These are phyloP conservation scores for Pestalotiopsis sp. DNA, from an alignment of 2,329 filamentous ascomycete species.

Conservation along the genomic window DNA sequence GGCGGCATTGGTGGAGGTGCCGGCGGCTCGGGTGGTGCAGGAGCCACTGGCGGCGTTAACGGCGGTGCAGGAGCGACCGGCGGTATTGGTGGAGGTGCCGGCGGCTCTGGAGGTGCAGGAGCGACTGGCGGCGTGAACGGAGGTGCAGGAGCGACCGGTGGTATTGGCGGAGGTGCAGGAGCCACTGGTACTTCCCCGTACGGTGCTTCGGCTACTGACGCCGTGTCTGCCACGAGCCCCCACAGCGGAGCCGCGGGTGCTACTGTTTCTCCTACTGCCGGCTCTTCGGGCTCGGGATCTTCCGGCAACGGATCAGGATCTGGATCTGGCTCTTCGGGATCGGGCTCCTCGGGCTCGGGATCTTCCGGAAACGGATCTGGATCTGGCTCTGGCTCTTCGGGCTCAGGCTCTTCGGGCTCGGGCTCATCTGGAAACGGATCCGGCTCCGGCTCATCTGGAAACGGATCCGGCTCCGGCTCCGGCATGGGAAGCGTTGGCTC, in stretches of 20 bases:
- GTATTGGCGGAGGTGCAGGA: neutral
- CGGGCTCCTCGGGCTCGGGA: neutral
- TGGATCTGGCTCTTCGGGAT: neutral
- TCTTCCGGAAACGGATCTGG: neutral
- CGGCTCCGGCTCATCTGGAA: neutral
- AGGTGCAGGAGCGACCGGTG: no score
- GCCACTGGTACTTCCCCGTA: neutral
- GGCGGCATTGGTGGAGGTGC: no score
- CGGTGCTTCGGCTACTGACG: neutral
- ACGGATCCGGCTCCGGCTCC: neutral
- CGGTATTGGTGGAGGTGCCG: no score
- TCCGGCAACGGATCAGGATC: neutral
- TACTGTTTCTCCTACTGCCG: neutral
- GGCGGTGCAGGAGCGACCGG: no score
- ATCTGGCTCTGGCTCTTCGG: neutral
- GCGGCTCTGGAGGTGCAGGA: no score
- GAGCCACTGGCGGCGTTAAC: no score
- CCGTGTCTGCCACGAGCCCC: neutral
- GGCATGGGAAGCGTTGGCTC: neutral
- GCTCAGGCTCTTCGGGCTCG: neutral
- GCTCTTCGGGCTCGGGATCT: neutral
- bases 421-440: neutral
- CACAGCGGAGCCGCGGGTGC: neutral
- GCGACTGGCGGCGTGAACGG: no score
- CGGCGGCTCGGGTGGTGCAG: no score